Conservation (phyloP, 1,284 basidiomycete genomes). For the Volvariella surrecta region DNA sequence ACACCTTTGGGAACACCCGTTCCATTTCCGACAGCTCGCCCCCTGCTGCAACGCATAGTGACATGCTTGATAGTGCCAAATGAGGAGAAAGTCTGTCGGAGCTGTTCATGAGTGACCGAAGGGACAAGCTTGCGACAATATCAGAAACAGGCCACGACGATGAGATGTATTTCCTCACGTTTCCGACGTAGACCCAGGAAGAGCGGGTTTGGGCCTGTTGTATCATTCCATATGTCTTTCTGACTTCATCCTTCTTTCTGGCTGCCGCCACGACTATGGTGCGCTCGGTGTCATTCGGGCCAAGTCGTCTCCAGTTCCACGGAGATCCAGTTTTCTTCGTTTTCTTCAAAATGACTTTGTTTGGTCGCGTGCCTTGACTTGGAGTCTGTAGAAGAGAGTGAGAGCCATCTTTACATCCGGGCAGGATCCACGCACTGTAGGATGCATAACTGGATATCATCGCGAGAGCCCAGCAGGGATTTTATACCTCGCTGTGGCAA, state of each 20-base stretch:
- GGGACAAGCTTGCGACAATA: conserved; percentile 19
- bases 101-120: conserved; percentile 24
- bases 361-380: too few species aligned
- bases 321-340: too few species aligned
- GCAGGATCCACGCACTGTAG: too few species aligned
- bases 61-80: conserved; percentile 36
- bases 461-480: too few species aligned
- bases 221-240: conserved; percentile 11
- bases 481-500: too few species aligned
- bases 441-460: too few species aligned
- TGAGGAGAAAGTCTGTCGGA: conserved; percentile 28
- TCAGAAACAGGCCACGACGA: conserved; percentile 18
- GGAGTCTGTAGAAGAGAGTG: too few species aligned
- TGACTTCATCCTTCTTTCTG: conserved; percentile 10
- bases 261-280: conserved; percentile 15
- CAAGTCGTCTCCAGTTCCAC: too few species aligned
- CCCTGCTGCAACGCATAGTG: conserved; percentile 39
- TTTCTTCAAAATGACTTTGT: too few species aligned
- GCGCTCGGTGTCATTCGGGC: too few species aligned
- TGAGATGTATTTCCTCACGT: conserved; percentile 30
- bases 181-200: conserved; percentile 46
- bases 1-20: conserved; percentile 18
- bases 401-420: too few species aligned
- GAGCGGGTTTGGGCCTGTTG: conserved; percentile 12
- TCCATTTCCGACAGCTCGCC: conserved; percentile 29